Percentiles rank a stretch among this genome's conserved stretches.
Conservation (phyloP, 2,329 filamentous ascomycete genomes). For the Botrytis medusae region DNA sequence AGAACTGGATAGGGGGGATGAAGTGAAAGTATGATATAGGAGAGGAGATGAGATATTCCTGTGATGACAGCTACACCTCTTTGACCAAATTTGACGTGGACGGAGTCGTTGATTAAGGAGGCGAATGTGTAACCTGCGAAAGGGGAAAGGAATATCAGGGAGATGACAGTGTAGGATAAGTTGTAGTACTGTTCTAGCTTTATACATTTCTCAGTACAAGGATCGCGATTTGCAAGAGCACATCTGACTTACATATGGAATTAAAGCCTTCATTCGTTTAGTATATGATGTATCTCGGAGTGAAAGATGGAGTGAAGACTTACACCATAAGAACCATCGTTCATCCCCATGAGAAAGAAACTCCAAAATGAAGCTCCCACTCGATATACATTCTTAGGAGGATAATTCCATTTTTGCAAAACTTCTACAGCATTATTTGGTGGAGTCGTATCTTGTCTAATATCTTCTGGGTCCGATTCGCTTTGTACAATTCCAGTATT, state of each 20-base stretch:
- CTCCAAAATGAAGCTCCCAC: constrained; percentile 59
- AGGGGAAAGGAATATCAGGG: constrained; percentile 65
- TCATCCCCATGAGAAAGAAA: constrained; percentile 56
- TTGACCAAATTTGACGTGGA: constrained; percentile 60
- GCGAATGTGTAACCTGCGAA: constrained; percentile 64
- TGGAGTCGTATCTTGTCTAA: constrained; percentile 12
- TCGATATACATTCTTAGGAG: constrained; percentile 58
- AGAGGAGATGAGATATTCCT: constrained; percentile 26
- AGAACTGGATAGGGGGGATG: constrained; percentile 71
- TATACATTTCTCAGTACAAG: neutral
- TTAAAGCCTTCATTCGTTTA: constrained; percentile 43
- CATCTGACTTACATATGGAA: constrained; percentile 42
- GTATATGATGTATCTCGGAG: neutral
- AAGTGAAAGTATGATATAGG: constrained; percentile 48
- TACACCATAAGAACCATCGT: constrained; percentile 27
- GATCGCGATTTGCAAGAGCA: too few species aligned
- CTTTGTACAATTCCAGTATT: neutral
- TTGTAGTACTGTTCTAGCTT: constrained; percentile 51
- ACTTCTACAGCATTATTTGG: constrained; percentile 6
- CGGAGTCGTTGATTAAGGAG: constrained; percentile 62
- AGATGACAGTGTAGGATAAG: constrained; percentile 62
- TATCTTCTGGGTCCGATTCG: constrained; percentile 9
- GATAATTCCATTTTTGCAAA: constrained; percentile 62
- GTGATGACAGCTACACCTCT: constrained; percentile 50
- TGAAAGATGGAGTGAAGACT: constrained; percentile 20